Conservation (phyloP, 2,329 filamentous ascomycete genomes). For the Pestalotiopsis sp. region DNA sequence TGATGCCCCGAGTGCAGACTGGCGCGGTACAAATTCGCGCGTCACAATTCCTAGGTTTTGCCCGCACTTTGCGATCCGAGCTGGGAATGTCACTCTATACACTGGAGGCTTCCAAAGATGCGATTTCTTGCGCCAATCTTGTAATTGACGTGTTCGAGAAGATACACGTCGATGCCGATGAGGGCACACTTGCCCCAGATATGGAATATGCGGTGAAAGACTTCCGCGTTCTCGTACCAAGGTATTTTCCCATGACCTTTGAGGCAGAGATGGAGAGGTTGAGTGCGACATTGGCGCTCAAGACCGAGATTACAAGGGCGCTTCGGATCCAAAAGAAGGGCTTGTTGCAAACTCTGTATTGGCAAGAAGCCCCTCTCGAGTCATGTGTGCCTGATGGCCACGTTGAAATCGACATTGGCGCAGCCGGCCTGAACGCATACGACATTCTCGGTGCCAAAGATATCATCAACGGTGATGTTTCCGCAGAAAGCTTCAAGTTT, state of each 20-base stretch:
- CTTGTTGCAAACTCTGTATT: neutral
- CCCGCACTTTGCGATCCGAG: neutral
- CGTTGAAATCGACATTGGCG: slow-evolving; percentile 17
- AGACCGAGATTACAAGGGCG: neutral
- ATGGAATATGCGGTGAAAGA: neutral
- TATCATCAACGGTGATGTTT: slow-evolving; percentile 15
- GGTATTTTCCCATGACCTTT: neutral
- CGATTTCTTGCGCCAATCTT: neutral
- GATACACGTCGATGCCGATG: neutral
- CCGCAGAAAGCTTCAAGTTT: neutral
- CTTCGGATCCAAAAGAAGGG: neutral
- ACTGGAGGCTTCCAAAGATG: neutral
- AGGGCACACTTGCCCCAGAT: neutral
- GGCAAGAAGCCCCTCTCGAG: neutral
- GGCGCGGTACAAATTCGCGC: neutral
- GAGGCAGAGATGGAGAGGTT: neutral
- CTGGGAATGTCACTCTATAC: neutral
- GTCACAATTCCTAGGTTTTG: neutral
- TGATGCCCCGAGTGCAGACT: neutral
- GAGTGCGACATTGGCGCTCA: neutral
- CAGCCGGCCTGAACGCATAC: slow-evolving; percentile 21
- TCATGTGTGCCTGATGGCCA: too few species aligned
- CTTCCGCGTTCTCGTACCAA: neutral
- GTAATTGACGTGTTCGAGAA: neutral
- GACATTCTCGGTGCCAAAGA: slow-evolving; percentile 21